Conservation (phyloP, 1,284 basidiomycete species). For the Fomitopsis pinicola region DNA sequence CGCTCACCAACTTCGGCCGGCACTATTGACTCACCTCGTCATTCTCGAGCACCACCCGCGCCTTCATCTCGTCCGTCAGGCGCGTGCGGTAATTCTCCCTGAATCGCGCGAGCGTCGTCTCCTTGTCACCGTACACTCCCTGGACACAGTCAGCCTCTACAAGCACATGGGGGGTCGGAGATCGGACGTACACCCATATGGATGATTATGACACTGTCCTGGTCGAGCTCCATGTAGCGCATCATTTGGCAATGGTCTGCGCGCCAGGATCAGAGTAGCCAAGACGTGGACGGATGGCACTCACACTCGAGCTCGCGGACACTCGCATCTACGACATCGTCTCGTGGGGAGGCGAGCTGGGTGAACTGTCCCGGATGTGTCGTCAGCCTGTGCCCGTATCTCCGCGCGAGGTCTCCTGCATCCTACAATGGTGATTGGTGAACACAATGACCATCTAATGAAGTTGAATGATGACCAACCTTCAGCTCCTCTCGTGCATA, state of each 20-base stretch:
- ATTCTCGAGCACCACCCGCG: slow-evolving; percentile 84
- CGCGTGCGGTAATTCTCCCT: slow-evolving; percentile 60
- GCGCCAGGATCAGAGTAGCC: not conserved
- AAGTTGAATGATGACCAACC: slow-evolving; percentile 13
- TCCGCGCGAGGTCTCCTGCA: slow-evolving; percentile 72
- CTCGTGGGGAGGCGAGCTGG: slow-evolving; percentile 76
- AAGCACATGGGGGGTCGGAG: too few species aligned
- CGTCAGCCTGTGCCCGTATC: slow-evolving; percentile 79
- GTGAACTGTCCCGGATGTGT: slow-evolving; percentile 86
- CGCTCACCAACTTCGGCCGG: not conserved
- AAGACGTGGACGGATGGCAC: slow-evolving; percentile 2
- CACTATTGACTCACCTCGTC: slow-evolving; percentile 60
- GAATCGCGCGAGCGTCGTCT: slow-evolving; percentile 66
- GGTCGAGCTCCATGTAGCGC: slow-evolving; percentile 75
- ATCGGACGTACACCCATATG: slow-evolving; percentile 51
- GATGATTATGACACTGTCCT: slow-evolving; percentile 77
- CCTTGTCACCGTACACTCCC: slow-evolving; percentile 82
- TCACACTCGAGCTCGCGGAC: slow-evolving; percentile 70
- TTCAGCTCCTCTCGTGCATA: slow-evolving; percentile 57
- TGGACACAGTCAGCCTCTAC: slow-evolving; percentile 14
- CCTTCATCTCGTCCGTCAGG: slow-evolving; percentile 63
- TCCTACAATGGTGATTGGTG: slow-evolving; percentile 25
- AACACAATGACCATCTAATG: too few species aligned
- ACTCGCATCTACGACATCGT: slow-evolving; percentile 69
- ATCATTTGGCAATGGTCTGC: slow-evolving; percentile 81